Evolutionary conservation across 106 monocot genomes (phyloP), one percentile per base, ranked within the genome.

Genomic region (Gastrodia elata): DNA sequence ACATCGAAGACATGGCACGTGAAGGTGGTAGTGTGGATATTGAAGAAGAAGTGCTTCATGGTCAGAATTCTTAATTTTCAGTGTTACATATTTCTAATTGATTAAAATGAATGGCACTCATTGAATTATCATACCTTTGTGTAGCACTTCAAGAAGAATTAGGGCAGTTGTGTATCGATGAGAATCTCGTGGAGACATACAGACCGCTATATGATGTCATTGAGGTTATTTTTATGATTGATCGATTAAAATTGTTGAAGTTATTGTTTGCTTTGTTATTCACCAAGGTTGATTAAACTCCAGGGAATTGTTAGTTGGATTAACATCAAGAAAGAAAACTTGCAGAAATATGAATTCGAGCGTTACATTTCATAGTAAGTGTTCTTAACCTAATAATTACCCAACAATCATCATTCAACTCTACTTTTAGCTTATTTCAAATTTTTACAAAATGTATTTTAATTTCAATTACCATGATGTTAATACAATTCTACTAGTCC

Each of bases 301-400:
- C 86, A 98, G 98, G 98, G 88, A 34, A 82, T 99, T 40, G 82
- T 84, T n/a, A 77, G 88, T 74, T 99, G 98, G 98, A 89, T 99
- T 32, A 40, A 64, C 77, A 81, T 82, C 10, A 83, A 74, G 76
- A 83, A 85, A 81, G 49, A 79, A 30, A 82, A 73, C 43, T 79
- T 98, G 64, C 82, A 93, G 52, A 88, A 91, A 70, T 73, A 58
- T 79, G 93, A 84, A 65, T 98, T 91, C 84, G 93, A 93, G 76
- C 86, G 82, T 78, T 83, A 91, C 73, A 83, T 86, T 41, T 91
- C 91, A 71, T 82, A 78, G 98, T 99, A 69, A 83, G 97, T 65
- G 57, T 33, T 58, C 57, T 34, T 5, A n/a, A n/a, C n/a, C n/a
- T n/a, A n/a, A n/a, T n/a, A n/a, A n/a, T n/a, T n/a, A n/a, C n/a